A percentile compares a stretch with the other conserved stretches of the same genome.
Conservation (phyloP, 140 eudicot species). For the Flaveria floridana region DNA sequence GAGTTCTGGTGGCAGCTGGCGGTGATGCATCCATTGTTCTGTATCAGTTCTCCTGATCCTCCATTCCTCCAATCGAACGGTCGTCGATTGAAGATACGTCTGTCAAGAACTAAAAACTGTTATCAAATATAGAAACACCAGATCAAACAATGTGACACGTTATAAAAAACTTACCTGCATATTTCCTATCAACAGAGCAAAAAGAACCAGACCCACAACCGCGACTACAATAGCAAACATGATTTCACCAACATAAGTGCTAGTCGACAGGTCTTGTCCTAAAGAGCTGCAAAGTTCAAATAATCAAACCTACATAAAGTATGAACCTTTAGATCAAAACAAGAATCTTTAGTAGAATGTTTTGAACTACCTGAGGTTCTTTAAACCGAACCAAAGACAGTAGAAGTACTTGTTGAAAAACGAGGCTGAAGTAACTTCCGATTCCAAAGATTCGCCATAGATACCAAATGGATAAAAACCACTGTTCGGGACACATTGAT, state of each 20-base stretch:
- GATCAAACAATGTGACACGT: not conserved
- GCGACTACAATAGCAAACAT: constrained; percentile 77
- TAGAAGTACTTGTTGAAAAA: constrained; percentile 83
- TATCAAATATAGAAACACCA: not conserved
- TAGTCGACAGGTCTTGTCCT: constrained; percentile 82
- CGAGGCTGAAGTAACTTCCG: constrained; percentile 53
- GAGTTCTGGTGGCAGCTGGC: constrained; percentile 76
- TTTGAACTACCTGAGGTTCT: constrained; percentile 67
- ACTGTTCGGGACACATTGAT: constrained; percentile 46
- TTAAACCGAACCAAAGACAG: constrained; percentile 91
- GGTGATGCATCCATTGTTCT: constrained; percentile 91
- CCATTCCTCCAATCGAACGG: constrained; percentile 86
- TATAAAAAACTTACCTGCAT: constrained; percentile 59
- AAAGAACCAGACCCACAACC: constrained; percentile 80
- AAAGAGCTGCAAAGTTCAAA: constrained; percentile 57
- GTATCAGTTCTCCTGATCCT: constrained; percentile 80
- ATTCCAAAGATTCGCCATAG: constrained; percentile 61
- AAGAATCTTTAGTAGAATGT: constrained; percentile 12
- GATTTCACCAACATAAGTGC: constrained; percentile 85
- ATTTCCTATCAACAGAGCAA: constrained; percentile 85
- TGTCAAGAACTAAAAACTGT: constrained; percentile 25
- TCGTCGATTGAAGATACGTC: constrained; percentile 83
- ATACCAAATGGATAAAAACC: constrained; percentile 68
- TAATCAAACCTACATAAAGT: not conserved
- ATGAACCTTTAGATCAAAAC: not conserved